These are phyloP conservation scores for Ophiosphaerella herpotricha DNA, from an alignment of 2,329 filamentous ascomycete genomes.

Conservation along the genomic window DNA sequence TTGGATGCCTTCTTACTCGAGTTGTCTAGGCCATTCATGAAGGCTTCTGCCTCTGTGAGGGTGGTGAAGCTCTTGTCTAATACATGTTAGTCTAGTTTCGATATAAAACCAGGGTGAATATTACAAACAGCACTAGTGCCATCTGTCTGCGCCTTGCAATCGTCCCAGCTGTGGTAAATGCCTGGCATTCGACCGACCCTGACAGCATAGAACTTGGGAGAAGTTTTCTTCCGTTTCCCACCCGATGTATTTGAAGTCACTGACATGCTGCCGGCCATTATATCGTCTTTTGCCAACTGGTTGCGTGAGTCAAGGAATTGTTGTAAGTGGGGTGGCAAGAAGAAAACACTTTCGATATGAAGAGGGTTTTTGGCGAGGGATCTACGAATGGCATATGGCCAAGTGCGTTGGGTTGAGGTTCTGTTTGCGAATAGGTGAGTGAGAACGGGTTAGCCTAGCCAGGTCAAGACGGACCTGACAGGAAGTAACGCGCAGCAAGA, in stretches of 20 bases:
- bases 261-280: constrained; percentile 28
- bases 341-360: not conserved
- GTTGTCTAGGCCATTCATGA: constrained; percentile 64
- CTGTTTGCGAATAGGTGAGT: no score
- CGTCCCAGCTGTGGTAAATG: constrained; percentile 66
- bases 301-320: not conserved
- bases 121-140: constrained; percentile 56
- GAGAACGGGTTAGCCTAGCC: no score
- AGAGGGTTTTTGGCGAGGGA: no score
- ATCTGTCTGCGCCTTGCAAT: constrained; percentile 65
- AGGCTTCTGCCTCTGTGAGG: constrained; percentile 76
- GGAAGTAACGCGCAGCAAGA: no score
- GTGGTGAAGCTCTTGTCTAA: constrained; percentile 80
- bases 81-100: constrained; percentile 5
- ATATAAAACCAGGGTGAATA: not conserved
- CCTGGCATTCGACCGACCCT: constrained; percentile 63
- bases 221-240: constrained; percentile 59
- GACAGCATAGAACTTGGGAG: constrained; percentile 67
- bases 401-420: no score
- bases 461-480: no score
- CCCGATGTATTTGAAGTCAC: constrained; percentile 41
- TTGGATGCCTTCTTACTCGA: constrained; percentile 47
- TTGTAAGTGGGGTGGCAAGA: not conserved
- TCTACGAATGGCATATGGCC: no score
- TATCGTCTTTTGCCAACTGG: constrained; percentile 1